Base-by-base conservation (phyloP, 2,329 filamentous ascomycete species). In the Fusarium continuum region DNA sequence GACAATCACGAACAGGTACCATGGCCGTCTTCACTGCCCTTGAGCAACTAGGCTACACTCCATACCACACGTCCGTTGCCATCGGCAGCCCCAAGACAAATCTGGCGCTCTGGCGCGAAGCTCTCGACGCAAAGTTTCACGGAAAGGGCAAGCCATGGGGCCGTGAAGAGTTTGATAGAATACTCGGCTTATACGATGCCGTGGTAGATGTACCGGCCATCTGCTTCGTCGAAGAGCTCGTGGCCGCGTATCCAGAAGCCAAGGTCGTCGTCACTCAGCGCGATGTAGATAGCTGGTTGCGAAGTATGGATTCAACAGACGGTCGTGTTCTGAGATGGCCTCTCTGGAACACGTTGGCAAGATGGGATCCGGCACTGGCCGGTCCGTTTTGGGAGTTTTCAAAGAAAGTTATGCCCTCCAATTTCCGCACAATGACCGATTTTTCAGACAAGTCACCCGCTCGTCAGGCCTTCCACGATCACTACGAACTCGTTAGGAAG, bases 101-200 rank as follows among this genome's bases (percentile, higher is more conserved):
- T 4, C 35, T 59, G 4, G 16, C 16, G 8, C 45, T 67, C 10
- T 67, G 64, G 64, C 55, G 55, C 7, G 64, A 67, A 35, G 64
- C 64, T 3, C 64, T 67, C 8, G 51, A 67, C 7, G 60, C 64
- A 14, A 67, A 67, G 16, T 67, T 55, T 19, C 9, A 67, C 1
- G 48, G 45, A 11, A 55, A 44, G 10, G 60, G 64, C 3, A 62
- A 55, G 26, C 45, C 23, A 2, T 67, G 64, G 64, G 55, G 56
- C 2, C 45, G 64, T 5, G 39, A 29, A 16, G 61, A 67, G 8
- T 68, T 67, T 14, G 64, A 63, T 13, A 65, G 53, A 41, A 45
- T 67, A 1, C 43, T 67, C 1, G 64, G 64, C 0, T 4, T 48
- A 2, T 54, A 63, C 17, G 64, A 68, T 8, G 56, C 56, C 0